phyloP scores from a whole-genome alignment of 331 rosid genomes.

The Erythrophleum ivorense region DNA sequence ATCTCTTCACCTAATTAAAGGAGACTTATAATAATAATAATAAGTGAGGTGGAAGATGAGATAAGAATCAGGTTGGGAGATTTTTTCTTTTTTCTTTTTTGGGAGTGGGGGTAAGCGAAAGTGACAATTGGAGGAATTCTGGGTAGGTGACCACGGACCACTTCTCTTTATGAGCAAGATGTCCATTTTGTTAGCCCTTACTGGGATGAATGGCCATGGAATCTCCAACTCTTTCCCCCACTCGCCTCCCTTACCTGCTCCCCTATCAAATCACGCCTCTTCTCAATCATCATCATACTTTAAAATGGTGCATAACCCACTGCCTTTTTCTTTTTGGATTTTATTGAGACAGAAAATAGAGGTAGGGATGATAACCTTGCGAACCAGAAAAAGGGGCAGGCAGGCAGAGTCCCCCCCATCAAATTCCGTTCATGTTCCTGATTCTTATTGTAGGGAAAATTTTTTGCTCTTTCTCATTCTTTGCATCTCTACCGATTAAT shows the following conservation, averaged over 20 bases:
- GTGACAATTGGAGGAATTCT: slow-evolving; percentile 33
- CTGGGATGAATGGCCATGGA: slow-evolving; percentile 4
- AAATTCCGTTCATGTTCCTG: too few relatives aligned
- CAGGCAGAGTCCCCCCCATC: too few relatives aligned
- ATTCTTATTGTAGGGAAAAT: too few relatives aligned
- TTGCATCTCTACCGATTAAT: too few relatives aligned
- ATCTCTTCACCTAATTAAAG: background rate
- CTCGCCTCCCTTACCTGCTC: background rate
- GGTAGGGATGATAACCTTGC: background rate
- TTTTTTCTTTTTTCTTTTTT: background rate
- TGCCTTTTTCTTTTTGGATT: background rate
- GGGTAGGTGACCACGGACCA: slow-evolving; percentile 26
- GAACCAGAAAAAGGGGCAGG: too few relatives aligned
- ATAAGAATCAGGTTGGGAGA: slow-evolving; percentile 37
- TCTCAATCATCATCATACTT: slow-evolving; percentile 16
- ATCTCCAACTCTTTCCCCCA: background rate
- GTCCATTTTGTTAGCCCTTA: background rate
- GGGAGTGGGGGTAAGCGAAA: slow-evolving; percentile 45
- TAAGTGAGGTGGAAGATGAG: slow-evolving; percentile 39
- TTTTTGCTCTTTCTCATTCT: too few relatives aligned
- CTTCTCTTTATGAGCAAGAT: background rate
- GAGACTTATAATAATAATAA: background rate
- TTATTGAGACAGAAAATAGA: background rate
- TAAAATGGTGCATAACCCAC: background rate
- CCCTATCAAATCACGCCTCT: background rate